Conservation (phyloP, 306 rosid species). For the Fragaria nilgerrensis region DNA sequence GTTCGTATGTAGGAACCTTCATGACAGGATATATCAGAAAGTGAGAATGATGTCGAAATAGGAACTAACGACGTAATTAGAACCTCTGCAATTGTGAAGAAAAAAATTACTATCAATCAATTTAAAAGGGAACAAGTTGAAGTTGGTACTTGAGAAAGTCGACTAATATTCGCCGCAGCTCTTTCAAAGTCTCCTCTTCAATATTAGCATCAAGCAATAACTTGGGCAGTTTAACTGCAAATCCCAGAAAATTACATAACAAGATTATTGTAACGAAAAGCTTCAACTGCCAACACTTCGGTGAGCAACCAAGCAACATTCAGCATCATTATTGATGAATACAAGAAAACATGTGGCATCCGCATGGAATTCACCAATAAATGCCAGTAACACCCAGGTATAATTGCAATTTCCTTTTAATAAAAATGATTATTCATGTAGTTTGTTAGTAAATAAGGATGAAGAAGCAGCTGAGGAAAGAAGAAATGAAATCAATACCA, state of each 20-base stretch:
- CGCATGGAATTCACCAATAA: not conserved
- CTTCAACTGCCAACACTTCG: not conserved
- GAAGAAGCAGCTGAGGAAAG: not conserved
- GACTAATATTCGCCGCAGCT: constrained; percentile 48
- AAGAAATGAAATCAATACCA: not conserved
- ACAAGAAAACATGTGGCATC: not conserved
- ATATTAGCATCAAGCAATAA: constrained; percentile 56
- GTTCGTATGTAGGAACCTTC: constrained; percentile 73
- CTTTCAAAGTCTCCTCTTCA: constrained; percentile 61
- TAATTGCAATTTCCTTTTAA: not conserved
- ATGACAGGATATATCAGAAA: constrained; percentile 18
- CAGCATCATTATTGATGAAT: not conserved
- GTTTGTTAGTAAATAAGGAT: not conserved
- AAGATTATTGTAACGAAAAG: constrained; percentile 5
- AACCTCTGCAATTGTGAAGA: not conserved
- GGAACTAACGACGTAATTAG: no score
- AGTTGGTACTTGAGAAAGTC: constrained; percentile 73
- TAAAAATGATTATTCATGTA: not conserved
- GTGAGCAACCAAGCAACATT: not conserved
- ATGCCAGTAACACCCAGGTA: not conserved
- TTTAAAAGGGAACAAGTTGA: constrained; percentile 15
- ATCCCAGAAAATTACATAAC: constrained; percentile 24
- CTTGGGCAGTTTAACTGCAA: constrained; percentile 86
- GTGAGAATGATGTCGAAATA: not conserved
- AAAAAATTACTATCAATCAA: not conserved